Conservation (phyloP, 305 asterid genomes). For the Fraxinus ornus region DNA sequence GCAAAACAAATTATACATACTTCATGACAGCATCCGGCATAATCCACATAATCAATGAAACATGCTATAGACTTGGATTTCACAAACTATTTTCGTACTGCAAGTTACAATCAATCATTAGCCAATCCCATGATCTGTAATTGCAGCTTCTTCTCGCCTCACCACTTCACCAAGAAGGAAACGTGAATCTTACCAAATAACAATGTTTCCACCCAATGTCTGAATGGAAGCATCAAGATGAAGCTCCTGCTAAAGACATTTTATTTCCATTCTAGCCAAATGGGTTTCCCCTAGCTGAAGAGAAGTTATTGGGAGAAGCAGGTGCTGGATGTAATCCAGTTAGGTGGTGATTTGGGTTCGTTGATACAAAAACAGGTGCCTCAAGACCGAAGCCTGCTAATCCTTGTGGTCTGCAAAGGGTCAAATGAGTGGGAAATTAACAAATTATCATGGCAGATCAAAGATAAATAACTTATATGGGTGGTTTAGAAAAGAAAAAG, state of each 20-base stretch:
- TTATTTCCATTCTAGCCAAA: conserved; percentile 53
- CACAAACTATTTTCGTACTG: conserved; percentile 12
- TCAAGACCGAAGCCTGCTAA: conserved; percentile 48
- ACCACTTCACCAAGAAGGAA: conserved; percentile 26
- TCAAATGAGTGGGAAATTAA: conserved; percentile 16
- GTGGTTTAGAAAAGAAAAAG: conserved; percentile 3
- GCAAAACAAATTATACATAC: conserved; percentile 29
- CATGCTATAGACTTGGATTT: conserved; percentile 18
- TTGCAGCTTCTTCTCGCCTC: conserved; percentile 12
- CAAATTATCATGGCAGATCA: conserved; percentile 6
- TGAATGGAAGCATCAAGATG: conserved; percentile 37
- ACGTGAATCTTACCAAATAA: conserved; percentile 16
- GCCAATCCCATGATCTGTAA: conserved; percentile 6
- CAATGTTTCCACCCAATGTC: not conserved
- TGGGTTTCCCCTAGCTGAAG: conserved; percentile 77
- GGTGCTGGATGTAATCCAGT: conserved; percentile 57
- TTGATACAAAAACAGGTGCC: conserved; percentile 46
- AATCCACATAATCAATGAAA: conserved; percentile 17
- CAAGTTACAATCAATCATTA: conserved; percentile 14
- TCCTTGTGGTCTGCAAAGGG: conserved; percentile 57
- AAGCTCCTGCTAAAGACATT: conserved; percentile 22
- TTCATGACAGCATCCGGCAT: conserved; percentile 25
- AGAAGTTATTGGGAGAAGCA: conserved; percentile 56
- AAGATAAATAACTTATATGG: not conserved
- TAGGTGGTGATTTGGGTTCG: conserved; percentile 49